Evolutionary conservation across 441 rosid species (phyloP).

Genomic region (Geranium incanum): DNA sequence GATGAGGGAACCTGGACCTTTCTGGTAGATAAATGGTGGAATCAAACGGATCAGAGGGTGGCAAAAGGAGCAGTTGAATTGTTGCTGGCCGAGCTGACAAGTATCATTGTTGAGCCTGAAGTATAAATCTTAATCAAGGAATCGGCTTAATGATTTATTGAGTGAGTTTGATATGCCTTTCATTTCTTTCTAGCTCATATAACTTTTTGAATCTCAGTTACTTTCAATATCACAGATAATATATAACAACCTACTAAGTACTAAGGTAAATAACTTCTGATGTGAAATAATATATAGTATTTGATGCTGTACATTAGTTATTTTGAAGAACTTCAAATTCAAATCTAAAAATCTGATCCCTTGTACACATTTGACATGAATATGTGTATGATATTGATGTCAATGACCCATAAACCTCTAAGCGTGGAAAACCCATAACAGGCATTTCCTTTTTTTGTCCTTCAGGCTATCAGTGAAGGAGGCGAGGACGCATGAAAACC

Average conservation of each 20-base stretch:
- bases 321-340: constrained; percentile 34
- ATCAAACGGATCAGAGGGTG: constrained; percentile 20
- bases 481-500: neutral
- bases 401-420: constrained; percentile 1
- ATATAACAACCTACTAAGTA: neutral
- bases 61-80: constrained; percentile 32
- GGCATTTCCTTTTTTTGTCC: neutral
- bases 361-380: neutral
- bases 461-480: neutral
- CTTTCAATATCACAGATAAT: no score
- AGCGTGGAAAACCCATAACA: neutral
- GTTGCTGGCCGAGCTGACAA: constrained; percentile 18
- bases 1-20: constrained; percentile 43
- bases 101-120: constrained; percentile 14
- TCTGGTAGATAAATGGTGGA: constrained; percentile 37
- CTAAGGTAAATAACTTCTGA: neutral
- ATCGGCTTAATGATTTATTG: constrained; percentile 11
- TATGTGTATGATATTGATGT: neutral
- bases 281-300: constrained; percentile 30
- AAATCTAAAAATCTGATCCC: neutral
- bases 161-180: neutral
- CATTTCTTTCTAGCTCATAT: neutral
- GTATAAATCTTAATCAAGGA: constrained; percentile 6
- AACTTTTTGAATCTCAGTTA: neutral
- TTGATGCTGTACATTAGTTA: no score